Conservation (phyloP, 2,329 filamentous ascomycete species). For the Chaetothyriales sp. region DNA sequence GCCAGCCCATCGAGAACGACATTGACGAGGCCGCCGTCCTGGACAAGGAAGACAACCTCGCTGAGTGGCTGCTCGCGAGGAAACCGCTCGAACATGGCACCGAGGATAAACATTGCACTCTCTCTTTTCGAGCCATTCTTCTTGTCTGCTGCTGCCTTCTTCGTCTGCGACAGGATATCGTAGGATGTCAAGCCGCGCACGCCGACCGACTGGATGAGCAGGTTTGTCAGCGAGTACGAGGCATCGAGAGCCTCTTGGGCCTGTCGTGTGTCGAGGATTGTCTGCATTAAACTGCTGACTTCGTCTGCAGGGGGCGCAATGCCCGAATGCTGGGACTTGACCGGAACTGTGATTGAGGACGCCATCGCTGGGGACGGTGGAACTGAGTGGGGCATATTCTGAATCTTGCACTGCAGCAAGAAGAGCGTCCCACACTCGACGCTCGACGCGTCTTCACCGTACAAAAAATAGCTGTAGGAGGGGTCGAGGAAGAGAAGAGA, state of each 20-base stretch:
- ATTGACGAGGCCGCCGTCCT: constrained; percentile 58
- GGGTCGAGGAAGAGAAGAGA: neutral
- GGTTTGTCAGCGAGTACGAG: constrained; percentile 48
- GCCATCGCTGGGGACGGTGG: constrained; percentile 8
- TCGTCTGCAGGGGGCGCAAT: constrained; percentile 50
- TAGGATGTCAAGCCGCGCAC: constrained; percentile 47
- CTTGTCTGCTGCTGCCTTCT: constrained; percentile 79
- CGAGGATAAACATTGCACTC: constrained; percentile 85
- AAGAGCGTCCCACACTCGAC: neutral
- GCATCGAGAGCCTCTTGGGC: constrained; percentile 55
- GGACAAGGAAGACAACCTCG: constrained; percentile 68
- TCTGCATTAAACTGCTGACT: constrained; percentile 47
- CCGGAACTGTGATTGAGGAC: constrained; percentile 32
- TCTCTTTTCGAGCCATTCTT: constrained; percentile 76
- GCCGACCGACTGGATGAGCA: constrained; percentile 50
- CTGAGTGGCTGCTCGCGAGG: constrained; percentile 60
- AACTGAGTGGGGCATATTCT: constrained; percentile 13
- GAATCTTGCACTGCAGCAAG: neutral
- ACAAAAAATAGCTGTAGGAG: neutral
- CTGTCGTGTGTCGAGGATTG: constrained; percentile 53
- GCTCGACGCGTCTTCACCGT: neutral
- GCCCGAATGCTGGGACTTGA: constrained; percentile 25
- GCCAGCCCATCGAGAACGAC: constrained; percentile 69
- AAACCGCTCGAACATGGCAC: constrained; percentile 83
- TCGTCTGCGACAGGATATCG: constrained; percentile 46